Base-by-base conservation (phyloP, 169 alveolate species). In the Neospora caninum region DNA sequence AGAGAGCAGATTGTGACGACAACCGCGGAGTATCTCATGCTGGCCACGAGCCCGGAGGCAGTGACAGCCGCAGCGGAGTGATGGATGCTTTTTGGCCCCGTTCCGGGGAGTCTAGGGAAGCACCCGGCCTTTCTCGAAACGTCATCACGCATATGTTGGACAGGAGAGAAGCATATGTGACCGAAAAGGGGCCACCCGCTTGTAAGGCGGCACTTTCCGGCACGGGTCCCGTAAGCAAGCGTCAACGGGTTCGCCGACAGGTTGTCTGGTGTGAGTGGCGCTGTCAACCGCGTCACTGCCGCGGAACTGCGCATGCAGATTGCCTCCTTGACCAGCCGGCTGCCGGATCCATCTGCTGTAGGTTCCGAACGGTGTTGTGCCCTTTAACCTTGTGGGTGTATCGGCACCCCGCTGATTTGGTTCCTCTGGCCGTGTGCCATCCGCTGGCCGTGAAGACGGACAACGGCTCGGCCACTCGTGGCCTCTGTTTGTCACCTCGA, bases 201-300 rank as follows among this genome's bases (percentile, higher is more conserved):
- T 13, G 22, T 49, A 7, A 13, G 4, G 58, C 4, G 58, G 4
- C 58, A 49, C 13, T 49, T 49, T 4, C 22, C 13, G 58, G 58
- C 13, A 7, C 58, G 22, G 4, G 22, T 13, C 58, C 4, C 58
- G 58, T 4, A 49, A 49, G 13, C 58, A 4, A 49, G 58, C 22
- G 13, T 13, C 22, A 10, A 36, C 43, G 49, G 4, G 10, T 7
- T 39, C 41, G n/a, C 80, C 92, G 92, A 29, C 36, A 36, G 36
- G 80, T 87, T 36, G 45, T 87, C 43, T 87, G 92, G 92, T 87
- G 92, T 29, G 92, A 87, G 92, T 87, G 92, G 92, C 73, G 92
- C 0, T 73, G 92, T 29, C 92, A 43, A 0, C 54, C 92, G 43
- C 42, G 67, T 87, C 78, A 73, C 45, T 29, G 42, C 36, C 80